Conservation (phyloP, 2,329 filamentous ascomycete species). For the Ascocoryne sarcoides region DNA sequence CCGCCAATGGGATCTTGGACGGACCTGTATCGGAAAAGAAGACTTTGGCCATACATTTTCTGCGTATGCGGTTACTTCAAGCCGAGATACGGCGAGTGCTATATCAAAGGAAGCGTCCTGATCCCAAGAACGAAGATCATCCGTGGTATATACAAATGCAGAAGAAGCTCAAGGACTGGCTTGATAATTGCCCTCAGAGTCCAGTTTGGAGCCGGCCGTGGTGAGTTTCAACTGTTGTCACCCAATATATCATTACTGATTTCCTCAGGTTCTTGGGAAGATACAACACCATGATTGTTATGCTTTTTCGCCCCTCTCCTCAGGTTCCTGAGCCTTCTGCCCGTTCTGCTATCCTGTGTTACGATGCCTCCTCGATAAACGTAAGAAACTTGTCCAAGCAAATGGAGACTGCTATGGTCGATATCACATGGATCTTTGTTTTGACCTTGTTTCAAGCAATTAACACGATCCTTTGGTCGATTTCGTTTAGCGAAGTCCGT, state of each 20-base stretch:
- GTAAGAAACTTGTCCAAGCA: constrained; percentile 75
- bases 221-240: constrained; percentile 36
- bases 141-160: constrained; percentile 83
- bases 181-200: constrained; percentile 64
- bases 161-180: constrained; percentile 70
- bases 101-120: constrained; percentile 73
- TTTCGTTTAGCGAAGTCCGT: constrained; percentile 80
- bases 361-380: constrained; percentile 72
- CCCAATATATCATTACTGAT: constrained; percentile 4
- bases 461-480: constrained; percentile 84
- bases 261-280: constrained; percentile 51
- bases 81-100: constrained; percentile 78
- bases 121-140: constrained; percentile 70
- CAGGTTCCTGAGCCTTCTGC: constrained; percentile 81
- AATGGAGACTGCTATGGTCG: constrained; percentile 64
- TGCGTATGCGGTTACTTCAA: constrained; percentile 81
- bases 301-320: constrained; percentile 82
- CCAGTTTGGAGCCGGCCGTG: constrained; percentile 67
- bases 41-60: constrained; percentile 82
- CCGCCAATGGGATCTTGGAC: constrained; percentile 61
- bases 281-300: constrained; percentile 82
- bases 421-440: constrained; percentile 91
- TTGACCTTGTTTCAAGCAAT: constrained; percentile 84
- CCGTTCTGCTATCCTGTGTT: constrained; percentile 72
- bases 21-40: constrained; percentile 74